A percentile compares a stretch with the other conserved stretches of the same genome.
Evolutionary conservation across 208 protist species (phyloP).

Genomic region (Wallacemonas collosoma): DNA sequence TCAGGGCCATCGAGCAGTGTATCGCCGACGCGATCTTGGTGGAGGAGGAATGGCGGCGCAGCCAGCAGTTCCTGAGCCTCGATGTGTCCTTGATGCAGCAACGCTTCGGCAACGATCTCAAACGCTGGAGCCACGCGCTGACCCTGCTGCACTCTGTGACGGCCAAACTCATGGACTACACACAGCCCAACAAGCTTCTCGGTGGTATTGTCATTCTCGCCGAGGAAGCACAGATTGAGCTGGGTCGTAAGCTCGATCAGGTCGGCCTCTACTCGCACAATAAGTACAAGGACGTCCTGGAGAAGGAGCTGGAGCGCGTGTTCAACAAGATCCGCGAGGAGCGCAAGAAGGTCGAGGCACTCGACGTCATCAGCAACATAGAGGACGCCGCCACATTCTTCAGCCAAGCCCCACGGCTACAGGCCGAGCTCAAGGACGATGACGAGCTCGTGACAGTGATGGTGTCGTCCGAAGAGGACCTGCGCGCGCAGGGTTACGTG

Average conservation of each 20-base stretch:
- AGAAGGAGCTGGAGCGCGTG: conserved; percentile 57
- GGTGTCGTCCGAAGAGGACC: conserved; percentile 78
- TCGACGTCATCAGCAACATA: conserved; percentile 90
- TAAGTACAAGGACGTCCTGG: conserved; percentile 86
- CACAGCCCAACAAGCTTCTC: conserved; percentile 82
- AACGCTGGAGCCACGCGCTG: conserved; percentile 69
- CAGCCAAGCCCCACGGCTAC: conserved; percentile 70
- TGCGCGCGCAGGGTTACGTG: conserved; percentile 87
- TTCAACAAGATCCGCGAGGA: conserved; percentile 58
- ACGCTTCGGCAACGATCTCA: conserved; percentile 73
- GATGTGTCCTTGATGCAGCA: conserved; percentile 85
- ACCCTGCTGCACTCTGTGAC: conserved; percentile 70
- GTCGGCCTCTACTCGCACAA: conserved; percentile 73
- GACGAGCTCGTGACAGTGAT: conserved; percentile 67
- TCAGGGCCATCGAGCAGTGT: conserved; percentile 78
- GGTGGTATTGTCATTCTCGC: conserved; percentile 85
- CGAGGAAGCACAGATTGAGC: conserved; percentile 83
- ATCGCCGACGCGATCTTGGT: conserved; percentile 73
- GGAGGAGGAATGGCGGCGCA: conserved; percentile 82
- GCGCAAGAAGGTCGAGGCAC: conserved; percentile 70
- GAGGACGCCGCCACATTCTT: conserved; percentile 75
- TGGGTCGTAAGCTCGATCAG: conserved; percentile 83
- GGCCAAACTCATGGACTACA: conserved; percentile 81
- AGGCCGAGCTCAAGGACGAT: conserved; percentile 63
- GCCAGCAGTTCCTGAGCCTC: conserved; percentile 84